Base-by-base conservation (phyloP, 768 basidiomycete species). In the Boletus subcaerulescens region DNA sequence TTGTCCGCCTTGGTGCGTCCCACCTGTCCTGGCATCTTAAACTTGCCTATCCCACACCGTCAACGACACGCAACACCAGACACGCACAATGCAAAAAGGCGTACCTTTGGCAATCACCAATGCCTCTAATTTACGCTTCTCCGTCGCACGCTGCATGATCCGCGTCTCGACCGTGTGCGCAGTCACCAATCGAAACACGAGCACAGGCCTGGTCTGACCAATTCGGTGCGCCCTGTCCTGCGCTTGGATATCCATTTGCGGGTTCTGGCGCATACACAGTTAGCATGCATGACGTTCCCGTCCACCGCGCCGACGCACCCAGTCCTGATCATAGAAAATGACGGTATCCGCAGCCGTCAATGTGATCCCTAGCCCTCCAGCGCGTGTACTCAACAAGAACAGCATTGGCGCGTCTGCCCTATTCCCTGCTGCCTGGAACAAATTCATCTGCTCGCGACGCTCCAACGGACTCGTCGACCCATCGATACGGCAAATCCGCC, bases 141-240 rank as follows among this genome's bases (percentile, higher is more conserved):
- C 89, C 9, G 80, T 79, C 7, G 91, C 91, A n/a, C 85, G 80
- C 64, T 92, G 82, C 80, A 98, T 85, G 63, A 98, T 93, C 70
- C 86, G 89, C 39, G 87, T 89, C 75, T 99, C 96, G 61, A 99
- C 80, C 3, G 93, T 97, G 70, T 94, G 88, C 6, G 83, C 86
- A 20, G 86, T 89, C 36, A 96, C 84, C 4, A 98, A 77, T 38
- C 96, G 80, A 74, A 92, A 96, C 53, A 97, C 85, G 42, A 97
- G 77, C 49, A 97, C 93, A 1, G 93, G 93, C 60, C 77, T 86
- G 29, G 84, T 97, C 73, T 98, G 96, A 2, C 96, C 96, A 45
- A 99, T 98, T 12, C 97, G 84, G 71, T 99, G 96, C 0, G 94
- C 94, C 35, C 96, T 81, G 62, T 97, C 96, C 67, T 94, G 91